Conservation (phyloP, 495 filamentous ascomycete genomes). For the Annulohypoxylon moriforme region DNA sequence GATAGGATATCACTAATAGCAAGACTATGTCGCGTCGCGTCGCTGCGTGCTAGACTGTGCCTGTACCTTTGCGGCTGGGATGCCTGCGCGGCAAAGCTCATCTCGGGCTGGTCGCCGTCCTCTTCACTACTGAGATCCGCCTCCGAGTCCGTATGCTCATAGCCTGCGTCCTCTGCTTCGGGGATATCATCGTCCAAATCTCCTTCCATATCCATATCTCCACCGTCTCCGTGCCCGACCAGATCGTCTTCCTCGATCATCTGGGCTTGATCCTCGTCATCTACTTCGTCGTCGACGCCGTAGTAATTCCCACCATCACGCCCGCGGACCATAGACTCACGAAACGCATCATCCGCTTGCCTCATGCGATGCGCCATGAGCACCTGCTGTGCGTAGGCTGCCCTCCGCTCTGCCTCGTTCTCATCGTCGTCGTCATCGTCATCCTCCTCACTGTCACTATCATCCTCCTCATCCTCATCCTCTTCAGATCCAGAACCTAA, state of each 20-base stretch:
- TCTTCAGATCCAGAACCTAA: slow-evolving; percentile 56
- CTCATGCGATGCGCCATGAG: slow-evolving; percentile 58
- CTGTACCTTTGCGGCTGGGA: slow-evolving; percentile 35
- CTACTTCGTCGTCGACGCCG: slow-evolving; percentile 58
- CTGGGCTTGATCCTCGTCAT: slow-evolving; percentile 59
- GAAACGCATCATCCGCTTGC: slow-evolving; percentile 53
- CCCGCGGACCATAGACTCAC: slow-evolving; percentile 63
- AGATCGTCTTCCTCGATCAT: slow-evolving; percentile 67
- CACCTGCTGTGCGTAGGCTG: slow-evolving; percentile 49
- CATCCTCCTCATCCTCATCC: slow-evolving; percentile 53
- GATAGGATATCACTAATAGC: slow-evolving; percentile 64
- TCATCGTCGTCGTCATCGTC: slow-evolving; percentile 52
- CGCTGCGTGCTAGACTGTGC: slow-evolving; percentile 51
- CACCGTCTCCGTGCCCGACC: slow-evolving; percentile 47
- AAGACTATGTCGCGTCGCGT: slow-evolving; percentile 60
- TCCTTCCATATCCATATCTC: slow-evolving; percentile 65
- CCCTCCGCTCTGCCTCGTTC: slow-evolving; percentile 47
- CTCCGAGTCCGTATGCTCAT: slow-evolving; percentile 88
- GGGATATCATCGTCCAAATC: slow-evolving; percentile 76
- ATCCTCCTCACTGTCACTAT: slow-evolving; percentile 48
- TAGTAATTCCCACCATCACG: slow-evolving; percentile 52
- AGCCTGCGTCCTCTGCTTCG: slow-evolving; percentile 67
- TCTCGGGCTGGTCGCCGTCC: slow-evolving; percentile 55
- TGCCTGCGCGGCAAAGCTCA: slow-evolving; percentile 45
- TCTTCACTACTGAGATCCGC: slow-evolving; percentile 65